Evolutionary conservation across 148 eudicot species (phyloP).

Genomic region (Chenopodium album): DNA sequence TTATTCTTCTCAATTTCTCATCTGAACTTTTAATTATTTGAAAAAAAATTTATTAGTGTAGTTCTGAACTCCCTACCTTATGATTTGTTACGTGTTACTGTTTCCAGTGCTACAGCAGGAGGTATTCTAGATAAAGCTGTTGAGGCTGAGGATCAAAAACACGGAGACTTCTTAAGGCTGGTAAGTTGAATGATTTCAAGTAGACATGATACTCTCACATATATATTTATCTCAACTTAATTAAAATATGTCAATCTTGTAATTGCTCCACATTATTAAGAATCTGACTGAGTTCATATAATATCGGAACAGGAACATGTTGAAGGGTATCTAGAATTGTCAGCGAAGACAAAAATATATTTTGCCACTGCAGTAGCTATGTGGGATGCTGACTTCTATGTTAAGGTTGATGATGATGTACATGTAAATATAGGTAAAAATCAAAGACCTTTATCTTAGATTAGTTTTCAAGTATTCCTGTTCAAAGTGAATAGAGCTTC

Average conservation of each 20-base stretch:
- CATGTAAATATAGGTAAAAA: conserved; percentile 82
- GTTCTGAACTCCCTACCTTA: neutral
- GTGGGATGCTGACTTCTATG: conserved; percentile 90
- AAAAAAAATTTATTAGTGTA: neutral
- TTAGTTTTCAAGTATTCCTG: neutral
- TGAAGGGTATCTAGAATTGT: conserved; percentile 85
- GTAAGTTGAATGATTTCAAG: conserved; percentile 33
- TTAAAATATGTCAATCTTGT: neutral
- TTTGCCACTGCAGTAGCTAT: conserved; percentile 72
- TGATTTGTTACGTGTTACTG: conserved; percentile 21
- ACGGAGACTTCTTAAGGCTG: conserved; percentile 81
- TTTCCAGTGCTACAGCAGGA: conserved; percentile 71
- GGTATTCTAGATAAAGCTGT: conserved; percentile 83
- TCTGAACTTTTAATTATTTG: too few relatives aligned
- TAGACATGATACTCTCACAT: neutral
- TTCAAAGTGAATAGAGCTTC: neutral
- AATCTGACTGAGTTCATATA: conserved; percentile 18
- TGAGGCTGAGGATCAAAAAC: conserved; percentile 87
- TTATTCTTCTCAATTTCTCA: too few relatives aligned
- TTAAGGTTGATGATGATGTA: conserved; percentile 85
- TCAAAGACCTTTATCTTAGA: neutral
- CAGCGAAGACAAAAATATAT: conserved; percentile 74
- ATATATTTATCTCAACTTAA: neutral
- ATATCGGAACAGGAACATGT: conserved; percentile 58
- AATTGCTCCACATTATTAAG: conserved; percentile 1